Percentiles rank a stretch among this genome's conserved stretches.
Conservation (phyloP, 495 filamentous ascomycete species). For the Penicillium soppii region DNA sequence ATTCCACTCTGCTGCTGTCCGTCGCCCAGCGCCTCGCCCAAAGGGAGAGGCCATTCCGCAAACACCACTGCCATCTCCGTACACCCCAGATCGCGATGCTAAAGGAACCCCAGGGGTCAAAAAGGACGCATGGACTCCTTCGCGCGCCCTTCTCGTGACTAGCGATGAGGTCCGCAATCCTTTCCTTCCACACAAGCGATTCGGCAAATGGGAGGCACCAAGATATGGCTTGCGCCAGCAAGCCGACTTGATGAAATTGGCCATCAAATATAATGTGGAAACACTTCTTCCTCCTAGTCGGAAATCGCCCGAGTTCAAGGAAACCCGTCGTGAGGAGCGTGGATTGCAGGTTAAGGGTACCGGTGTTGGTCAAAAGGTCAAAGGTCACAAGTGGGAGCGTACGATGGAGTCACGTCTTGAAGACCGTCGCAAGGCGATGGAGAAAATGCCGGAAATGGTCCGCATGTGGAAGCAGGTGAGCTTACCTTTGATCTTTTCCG, state of each 20-base stretch:
- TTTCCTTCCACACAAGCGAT: conserved; percentile 70
- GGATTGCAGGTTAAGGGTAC: conserved; percentile 85
- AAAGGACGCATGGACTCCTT: conserved; percentile 30
- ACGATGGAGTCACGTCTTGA: conserved; percentile 81
- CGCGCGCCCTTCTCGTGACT: conserved; percentile 37
- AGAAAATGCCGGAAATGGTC: conserved; percentile 88
- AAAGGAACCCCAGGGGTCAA: conserved; percentile 42
- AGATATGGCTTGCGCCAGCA: conserved; percentile 80
- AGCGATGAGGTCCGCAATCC: conserved; percentile 58
- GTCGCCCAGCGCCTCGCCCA: conserved; percentile 35
- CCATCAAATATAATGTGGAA: conserved; percentile 76
- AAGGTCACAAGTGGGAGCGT: conserved; percentile 92
- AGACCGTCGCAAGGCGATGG: conserved; percentile 85
- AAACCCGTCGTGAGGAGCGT: conserved; percentile 63
- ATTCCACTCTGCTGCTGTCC: conserved; percentile 40
- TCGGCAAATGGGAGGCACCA: conserved; percentile 75
- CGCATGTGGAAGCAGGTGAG: conserved; percentile 89
- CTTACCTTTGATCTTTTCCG: conserved; percentile 10
- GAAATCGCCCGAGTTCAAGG: conserved; percentile 72
- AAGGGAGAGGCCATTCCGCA: conserved; percentile 20
- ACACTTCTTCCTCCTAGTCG: conserved; percentile 72
- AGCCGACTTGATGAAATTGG: conserved; percentile 88
- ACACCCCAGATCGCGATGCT: conserved; percentile 47
- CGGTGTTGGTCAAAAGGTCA: conserved; percentile 86
- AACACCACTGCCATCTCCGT: conserved; percentile 40